Evolutionary conservation across 768 basidiomycete species (phyloP).

Genomic region (Coprinopsis strossmayeri): DNA sequence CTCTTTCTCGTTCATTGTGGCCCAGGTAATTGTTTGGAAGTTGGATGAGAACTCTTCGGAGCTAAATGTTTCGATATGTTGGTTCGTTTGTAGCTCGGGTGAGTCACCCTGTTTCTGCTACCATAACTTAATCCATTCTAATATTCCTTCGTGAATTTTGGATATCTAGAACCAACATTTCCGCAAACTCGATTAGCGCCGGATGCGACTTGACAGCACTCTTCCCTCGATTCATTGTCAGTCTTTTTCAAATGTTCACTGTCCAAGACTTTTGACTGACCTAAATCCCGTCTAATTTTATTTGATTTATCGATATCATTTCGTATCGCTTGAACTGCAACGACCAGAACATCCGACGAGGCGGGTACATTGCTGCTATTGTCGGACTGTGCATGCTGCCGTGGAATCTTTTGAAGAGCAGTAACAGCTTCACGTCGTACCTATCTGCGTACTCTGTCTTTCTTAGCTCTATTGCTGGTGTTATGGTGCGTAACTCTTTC

Average conservation of each 20-base stretch:
- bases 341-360: slow-evolving; percentile 69
- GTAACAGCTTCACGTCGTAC: slow-evolving; percentile 75
- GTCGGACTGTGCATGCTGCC: slow-evolving; percentile 72
- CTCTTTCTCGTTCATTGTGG: slow-evolving; percentile 70
- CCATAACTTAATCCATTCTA: not conserved
- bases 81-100: slow-evolving; percentile 11
- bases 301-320: slow-evolving; percentile 3
- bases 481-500: slow-evolving; percentile 46
- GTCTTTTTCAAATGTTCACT: slow-evolving; percentile 15
- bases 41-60: too few species aligned
- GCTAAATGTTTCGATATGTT: too few species aligned
- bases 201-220: slow-evolving; percentile 80
- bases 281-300: too few species aligned
- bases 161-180: slow-evolving; percentile 59
- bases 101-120: slow-evolving; percentile 1
- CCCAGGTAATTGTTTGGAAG: slow-evolving; percentile 49
- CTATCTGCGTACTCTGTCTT: slow-evolving; percentile 80
- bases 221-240: slow-evolving; percentile 66
- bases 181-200: slow-evolving; percentile 77
- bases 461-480: slow-evolving; percentile 74
- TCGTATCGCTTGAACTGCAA: too few species aligned
- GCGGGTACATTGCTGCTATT: slow-evolving; percentile 77
- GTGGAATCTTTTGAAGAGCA: slow-evolving; percentile 70
- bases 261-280: too few species aligned
- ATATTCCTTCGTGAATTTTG: not conserved